Conservation (phyloP, 2,329 filamentous ascomycete genomes). For the Helicocarpus griseus region DNA sequence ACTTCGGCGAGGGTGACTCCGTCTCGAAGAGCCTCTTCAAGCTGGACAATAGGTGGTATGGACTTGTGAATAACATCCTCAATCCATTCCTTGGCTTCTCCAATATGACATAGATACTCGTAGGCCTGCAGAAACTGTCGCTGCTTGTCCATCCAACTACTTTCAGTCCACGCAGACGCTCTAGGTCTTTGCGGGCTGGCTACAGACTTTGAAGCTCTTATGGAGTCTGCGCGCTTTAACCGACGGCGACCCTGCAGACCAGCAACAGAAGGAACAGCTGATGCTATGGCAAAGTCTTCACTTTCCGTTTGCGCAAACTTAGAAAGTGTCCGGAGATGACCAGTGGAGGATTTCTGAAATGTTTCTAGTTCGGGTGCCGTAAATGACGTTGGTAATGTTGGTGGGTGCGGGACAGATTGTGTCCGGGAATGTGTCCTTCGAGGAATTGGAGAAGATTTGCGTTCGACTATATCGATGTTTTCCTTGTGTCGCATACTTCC, state of each 20-base stretch:
- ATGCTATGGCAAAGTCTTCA: conserved; percentile 72
- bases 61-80: conserved; percentile 77
- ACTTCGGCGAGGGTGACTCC: conserved; percentile 92
- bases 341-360: conserved; percentile 79
- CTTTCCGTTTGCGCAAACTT: conserved; percentile 66
- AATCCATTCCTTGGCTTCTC: conserved; percentile 98
- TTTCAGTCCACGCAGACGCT: conserved; percentile 63
- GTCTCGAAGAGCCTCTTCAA: conserved; percentile 86
- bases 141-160: conserved; percentile 99
- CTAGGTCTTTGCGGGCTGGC: conserved; percentile 40
- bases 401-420: conserved; percentile 22
- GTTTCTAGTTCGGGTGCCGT: conserved; percentile 63
- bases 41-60: conserved; percentile 83
- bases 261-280: conserved; percentile 72
- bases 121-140: conserved; percentile 93
- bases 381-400: conserved; percentile 18
- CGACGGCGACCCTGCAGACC: conserved; percentile 76
- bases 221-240: conserved; percentile 60
- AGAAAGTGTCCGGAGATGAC: conserved; percentile 78
- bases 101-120: conserved; percentile 97
- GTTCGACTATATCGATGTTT: conserved; percentile 4
- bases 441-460: conserved; percentile 13
- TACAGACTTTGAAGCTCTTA: conserved; percentile 40
- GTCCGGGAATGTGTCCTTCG: conserved; percentile 21
- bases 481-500: conserved; percentile 21